A percentile compares a stretch with the other conserved stretches of the same genome.
These are phyloP conservation scores for Jacaranda copaia DNA, from an alignment of 257 asterid genomes.

Conservation along the genomic window DNA sequence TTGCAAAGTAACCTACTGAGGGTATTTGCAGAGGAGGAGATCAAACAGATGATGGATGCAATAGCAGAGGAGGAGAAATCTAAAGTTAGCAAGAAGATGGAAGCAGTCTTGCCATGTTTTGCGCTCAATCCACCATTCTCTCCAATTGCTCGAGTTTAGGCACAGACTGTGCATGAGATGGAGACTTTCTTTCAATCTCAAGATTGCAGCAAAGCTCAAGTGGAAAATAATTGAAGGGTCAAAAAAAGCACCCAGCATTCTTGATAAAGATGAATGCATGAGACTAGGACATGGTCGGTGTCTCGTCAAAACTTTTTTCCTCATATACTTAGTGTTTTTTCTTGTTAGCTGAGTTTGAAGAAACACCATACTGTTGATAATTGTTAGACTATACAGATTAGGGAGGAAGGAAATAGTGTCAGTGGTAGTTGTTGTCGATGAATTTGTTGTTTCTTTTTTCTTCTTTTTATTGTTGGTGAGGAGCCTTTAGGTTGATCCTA, in stretches of 20 bases:
- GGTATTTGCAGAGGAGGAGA: slow-evolving; percentile 66
- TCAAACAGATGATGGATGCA: slow-evolving; percentile 53
- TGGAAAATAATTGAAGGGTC: not conserved
- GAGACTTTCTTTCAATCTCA: not conserved
- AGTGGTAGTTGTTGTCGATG: slow-evolving; percentile 4
- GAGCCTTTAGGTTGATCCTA: not conserved
- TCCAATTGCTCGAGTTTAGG: slow-evolving; percentile 81
- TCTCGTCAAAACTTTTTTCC: not conserved
- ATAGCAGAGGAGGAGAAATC: slow-evolving; percentile 61
- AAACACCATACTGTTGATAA: slow-evolving; percentile 44
- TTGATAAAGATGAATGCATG: not conserved
- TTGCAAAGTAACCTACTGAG: slow-evolving; percentile 61
- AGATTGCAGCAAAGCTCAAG: not conserved
- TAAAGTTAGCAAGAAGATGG: slow-evolving; percentile 51
- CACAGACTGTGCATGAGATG: not conserved
- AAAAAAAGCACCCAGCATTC: not conserved
- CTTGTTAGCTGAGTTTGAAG: too few species aligned
- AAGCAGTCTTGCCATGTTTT: slow-evolving; percentile 67
- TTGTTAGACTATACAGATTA: slow-evolving; percentile 37
- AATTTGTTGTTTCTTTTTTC: slow-evolving; percentile 23
- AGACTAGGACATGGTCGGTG: not conserved
- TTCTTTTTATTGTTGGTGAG: slow-evolving; percentile 38
- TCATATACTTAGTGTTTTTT: too few species aligned
- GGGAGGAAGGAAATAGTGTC: slow-evolving; percentile 29
- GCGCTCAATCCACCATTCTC: slow-evolving; percentile 85